These are phyloP conservation scores for Agrocybe chaxingu DNA, from an alignment of 768 basidiomycete species.

Conservation along the genomic window DNA sequence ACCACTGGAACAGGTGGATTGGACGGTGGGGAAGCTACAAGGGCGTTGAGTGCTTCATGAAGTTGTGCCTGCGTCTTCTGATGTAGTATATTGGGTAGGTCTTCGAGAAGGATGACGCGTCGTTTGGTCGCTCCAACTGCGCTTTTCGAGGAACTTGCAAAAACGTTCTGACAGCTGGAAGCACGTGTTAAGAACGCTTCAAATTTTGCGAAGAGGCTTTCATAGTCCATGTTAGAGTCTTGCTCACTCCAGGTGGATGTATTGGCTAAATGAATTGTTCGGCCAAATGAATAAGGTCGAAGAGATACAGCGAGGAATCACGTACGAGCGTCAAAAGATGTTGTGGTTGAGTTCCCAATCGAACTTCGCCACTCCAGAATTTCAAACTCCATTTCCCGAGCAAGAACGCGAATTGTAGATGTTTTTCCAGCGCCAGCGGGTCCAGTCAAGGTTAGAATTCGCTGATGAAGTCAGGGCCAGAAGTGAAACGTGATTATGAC, in stretches of 20 bases:
- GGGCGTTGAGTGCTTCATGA: conserved; percentile 61
- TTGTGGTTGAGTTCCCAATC: conserved; percentile 45
- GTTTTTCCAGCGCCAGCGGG: conserved; percentile 93
- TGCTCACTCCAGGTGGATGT: background rate
- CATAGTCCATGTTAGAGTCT: conserved; percentile 29
- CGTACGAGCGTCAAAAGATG: conserved; percentile 14
- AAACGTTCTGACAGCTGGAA: conserved; percentile 54
- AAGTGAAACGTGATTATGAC: background rate
- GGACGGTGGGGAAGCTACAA: conserved; percentile 39
- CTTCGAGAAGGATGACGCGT: conserved; percentile 79
- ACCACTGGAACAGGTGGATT: conserved; percentile 62
- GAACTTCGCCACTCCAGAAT: conserved; percentile 84
- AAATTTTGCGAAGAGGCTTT: conserved; percentile 64
- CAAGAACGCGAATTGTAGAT: conserved; percentile 72
- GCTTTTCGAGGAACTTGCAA: conserved; percentile 20
- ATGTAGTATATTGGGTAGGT: conserved; percentile 89
- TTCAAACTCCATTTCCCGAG: conserved; percentile 72
- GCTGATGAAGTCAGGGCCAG: conserved; percentile 37
- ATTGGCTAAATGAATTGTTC: background rate
- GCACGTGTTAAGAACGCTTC: conserved; percentile 73
- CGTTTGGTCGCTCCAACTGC: conserved; percentile 26
- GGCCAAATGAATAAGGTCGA: background rate
- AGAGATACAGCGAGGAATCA: background rate
- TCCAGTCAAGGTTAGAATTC: conserved; percentile 82
- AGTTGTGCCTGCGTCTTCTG: conserved; percentile 64